Percentiles rank a stretch among this genome's conserved stretches.
These are phyloP conservation scores for Mycena metata DNA, from an alignment of 768 basidiomycete genomes.

Conservation along the genomic window DNA sequence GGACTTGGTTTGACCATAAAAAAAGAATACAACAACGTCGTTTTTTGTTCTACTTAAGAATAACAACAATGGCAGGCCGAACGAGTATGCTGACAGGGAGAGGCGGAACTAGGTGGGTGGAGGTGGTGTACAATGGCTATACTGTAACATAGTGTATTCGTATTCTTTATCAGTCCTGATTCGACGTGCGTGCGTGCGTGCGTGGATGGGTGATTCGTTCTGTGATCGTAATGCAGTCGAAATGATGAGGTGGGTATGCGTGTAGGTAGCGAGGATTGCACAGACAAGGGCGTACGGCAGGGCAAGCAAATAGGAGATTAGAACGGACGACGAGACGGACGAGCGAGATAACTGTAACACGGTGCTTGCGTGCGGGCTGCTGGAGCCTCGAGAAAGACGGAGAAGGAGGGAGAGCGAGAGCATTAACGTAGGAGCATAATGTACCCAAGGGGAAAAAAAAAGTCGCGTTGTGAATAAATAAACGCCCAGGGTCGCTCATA, in stretches of 20 bases:
- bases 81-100: too few species aligned
- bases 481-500: conserved; percentile 52
- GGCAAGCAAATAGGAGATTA: conserved; percentile 11
- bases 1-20: too few species aligned
- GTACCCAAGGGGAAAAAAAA: conserved; percentile 22
- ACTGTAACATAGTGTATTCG: too few species aligned
- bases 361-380: conserved; percentile 7
- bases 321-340: not conserved
- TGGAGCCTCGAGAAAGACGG: too few species aligned
- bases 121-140: too few species aligned
- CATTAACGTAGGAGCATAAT: conserved; percentile 38
- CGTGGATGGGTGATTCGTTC: too few species aligned
- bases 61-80: too few species aligned
- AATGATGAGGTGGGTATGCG: not conserved
- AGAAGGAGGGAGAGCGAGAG: conserved; percentile 8
- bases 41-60: too few species aligned
- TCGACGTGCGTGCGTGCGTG: too few species aligned
- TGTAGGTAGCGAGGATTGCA: conserved; percentile 9
- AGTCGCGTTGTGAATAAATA: not conserved
- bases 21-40: too few species aligned
- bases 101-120: too few species aligned
- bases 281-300: not conserved
- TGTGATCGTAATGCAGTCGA: not conserved
- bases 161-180: too few species aligned
- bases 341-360: conserved; percentile 11